phyloP scores from a whole-genome alignment of 2,329 filamentous ascomycete genomes.

The Dactylonectria macrodidyma region DNA sequence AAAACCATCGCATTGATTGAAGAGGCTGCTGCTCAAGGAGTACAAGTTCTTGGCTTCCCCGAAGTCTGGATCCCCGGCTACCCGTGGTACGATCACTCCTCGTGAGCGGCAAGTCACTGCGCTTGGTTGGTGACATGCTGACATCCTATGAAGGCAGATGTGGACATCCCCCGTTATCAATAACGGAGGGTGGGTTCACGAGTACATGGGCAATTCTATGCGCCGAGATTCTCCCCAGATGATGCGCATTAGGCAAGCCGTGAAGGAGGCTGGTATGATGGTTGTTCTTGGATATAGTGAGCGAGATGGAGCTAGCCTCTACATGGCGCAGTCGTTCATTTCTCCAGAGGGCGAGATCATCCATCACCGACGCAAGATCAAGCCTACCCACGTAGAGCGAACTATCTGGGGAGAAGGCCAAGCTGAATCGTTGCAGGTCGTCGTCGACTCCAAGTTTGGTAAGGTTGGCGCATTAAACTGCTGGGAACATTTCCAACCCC shows the following conservation, averaged over 20 bases:
- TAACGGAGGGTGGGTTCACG: slow-evolving; percentile 59
- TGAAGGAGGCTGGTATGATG: slow-evolving; percentile 59
- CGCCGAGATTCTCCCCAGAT: slow-evolving; percentile 58
- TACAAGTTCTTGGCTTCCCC: slow-evolving; percentile 57
- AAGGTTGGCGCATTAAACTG: slow-evolving; percentile 61
- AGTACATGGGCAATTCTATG: slow-evolving; percentile 62
- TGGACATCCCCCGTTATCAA: slow-evolving; percentile 43
- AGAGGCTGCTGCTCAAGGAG: slow-evolving; percentile 49
- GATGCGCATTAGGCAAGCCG: slow-evolving; percentile 59
- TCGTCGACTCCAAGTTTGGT: slow-evolving; percentile 55
- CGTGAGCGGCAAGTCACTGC: slow-evolving; percentile 10
- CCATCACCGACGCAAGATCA: slow-evolving; percentile 63
- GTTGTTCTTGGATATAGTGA: slow-evolving; percentile 62
- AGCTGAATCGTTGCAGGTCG: slow-evolving; percentile 55
- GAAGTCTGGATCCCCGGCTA: slow-evolving; percentile 63
- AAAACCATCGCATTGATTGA: slow-evolving; percentile 53
- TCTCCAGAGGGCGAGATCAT: slow-evolving; percentile 55
- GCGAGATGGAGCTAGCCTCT: slow-evolving; percentile 53
- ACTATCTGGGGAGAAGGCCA: slow-evolving; percentile 63
- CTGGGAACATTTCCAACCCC: slow-evolving; percentile 65
- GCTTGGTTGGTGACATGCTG: background rate
- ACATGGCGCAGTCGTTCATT: slow-evolving; percentile 60
- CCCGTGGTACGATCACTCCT: slow-evolving; percentile 56
- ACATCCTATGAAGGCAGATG: slow-evolving; percentile 41
- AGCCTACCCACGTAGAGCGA: slow-evolving; percentile 66